Conservation (phyloP, 805 yeast species). For the Soucietia sequanensis region DNA sequence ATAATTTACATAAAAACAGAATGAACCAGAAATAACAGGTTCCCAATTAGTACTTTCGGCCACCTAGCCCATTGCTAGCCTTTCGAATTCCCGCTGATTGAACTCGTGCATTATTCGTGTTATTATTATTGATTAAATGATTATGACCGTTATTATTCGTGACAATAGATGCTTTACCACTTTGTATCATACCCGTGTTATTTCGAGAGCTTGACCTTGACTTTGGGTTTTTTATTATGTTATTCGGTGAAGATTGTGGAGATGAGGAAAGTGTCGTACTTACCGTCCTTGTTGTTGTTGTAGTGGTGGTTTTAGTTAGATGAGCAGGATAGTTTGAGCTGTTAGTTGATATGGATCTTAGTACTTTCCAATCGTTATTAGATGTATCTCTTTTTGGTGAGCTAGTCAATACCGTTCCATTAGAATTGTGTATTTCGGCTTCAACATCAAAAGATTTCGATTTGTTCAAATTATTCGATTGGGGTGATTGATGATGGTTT, state of each 20-base stretch:
- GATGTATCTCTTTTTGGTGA: constrained; percentile 24
- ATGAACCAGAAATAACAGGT: too few species aligned
- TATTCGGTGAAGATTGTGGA: constrained; percentile 28
- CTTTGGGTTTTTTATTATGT: constrained; percentile 22
- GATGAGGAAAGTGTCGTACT: constrained; percentile 39
- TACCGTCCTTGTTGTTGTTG: constrained; percentile 50
- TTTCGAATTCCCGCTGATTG: not conserved
- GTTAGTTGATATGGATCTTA: constrained; percentile 38
- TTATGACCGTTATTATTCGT: not conserved
- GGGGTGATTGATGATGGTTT: not conserved
- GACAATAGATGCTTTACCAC: not conserved
- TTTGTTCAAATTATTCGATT: constrained; percentile 9
- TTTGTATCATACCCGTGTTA: not conserved
- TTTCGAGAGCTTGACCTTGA: constrained; percentile 15
- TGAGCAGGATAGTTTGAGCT: constrained; percentile 31
- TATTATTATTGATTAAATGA: not conserved
- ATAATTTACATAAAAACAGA: too few species aligned
- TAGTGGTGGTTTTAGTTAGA: constrained; percentile 43
- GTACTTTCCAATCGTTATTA: constrained; percentile 35
- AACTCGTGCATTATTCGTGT: not conserved
- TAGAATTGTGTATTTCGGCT: constrained; percentile 10
- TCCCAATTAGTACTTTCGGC: not conserved
- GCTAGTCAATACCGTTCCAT: constrained; percentile 11
- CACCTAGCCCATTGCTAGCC: not conserved
- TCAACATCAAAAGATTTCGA: constrained; percentile 13